Base-by-base conservation (phyloP, 2,329 filamentous ascomycete genomes). In the Dactylellina haptotyla region DNA sequence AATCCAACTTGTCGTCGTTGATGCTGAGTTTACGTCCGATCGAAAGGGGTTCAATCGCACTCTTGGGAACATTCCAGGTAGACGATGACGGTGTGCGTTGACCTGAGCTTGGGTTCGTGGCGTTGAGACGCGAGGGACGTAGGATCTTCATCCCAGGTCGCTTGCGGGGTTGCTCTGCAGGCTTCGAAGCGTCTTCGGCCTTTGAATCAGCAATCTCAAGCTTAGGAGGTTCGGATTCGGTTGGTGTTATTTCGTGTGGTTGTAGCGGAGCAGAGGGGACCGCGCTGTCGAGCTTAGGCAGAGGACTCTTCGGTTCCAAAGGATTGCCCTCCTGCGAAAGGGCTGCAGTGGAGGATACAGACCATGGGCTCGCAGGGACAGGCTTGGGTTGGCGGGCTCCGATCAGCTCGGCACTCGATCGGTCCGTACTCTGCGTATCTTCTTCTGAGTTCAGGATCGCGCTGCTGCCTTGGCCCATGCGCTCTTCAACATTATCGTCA, bases 1-100 rank as follows among this genome's bases (percentile, higher is more conserved):
- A 59, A 23, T 73, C 69, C 9, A 73, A 14, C 61, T 58, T 66
- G n/a, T 73, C 61, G 23, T 73, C 61, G 28, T 26, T 51, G 32
- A 59, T 59, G 10, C 46, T 43, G 14, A 73, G 54, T 39, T 73
- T 61, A 50, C 69, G 69, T 28, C 61, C 54, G 30, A 73, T 65
- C 2, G 69, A 73, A 14, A 73, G 54, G 12, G 69, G 69, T 50
- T 73, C 69, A 26, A 73, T 73, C 6, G 69, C 69, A 34, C 69
- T 73, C 61, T 73, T 73, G 16, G 69, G 69, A n/a, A 73, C 69
- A 16, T 73, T 73, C 69, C 69, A 73, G n/a, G 54, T 73, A 28
- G 69, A 65, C 3, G 69, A 73, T 8, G 69, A 73, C 26, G 69
- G 69, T 0, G 69, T 73, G 28, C 69, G 69, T 26, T 73, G 69